Evolutionary conservation across 78 protist species (phyloP).

Genomic region (Guillardia theta): DNA sequence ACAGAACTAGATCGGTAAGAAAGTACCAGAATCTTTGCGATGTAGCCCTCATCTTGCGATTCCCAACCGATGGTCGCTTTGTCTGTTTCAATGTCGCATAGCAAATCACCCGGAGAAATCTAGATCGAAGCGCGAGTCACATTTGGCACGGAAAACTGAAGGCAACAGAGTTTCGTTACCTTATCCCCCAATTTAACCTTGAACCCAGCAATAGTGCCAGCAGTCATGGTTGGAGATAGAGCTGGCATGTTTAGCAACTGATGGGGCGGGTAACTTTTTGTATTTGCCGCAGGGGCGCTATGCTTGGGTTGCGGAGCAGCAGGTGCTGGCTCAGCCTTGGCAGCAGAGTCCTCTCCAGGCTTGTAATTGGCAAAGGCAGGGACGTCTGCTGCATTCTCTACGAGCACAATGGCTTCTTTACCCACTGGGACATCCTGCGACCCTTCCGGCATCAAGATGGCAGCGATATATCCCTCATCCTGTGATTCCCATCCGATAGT

Average conservation of each 20-base stretch:
- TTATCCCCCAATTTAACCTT: constrained; percentile 23
- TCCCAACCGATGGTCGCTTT: constrained; percentile 51
- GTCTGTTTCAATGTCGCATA: constrained; percentile 48
- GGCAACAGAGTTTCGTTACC: background rate
- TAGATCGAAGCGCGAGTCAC: too few species aligned
- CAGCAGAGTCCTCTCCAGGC: background rate
- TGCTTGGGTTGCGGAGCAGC: background rate
- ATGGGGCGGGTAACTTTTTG: background rate
- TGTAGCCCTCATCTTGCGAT: constrained; percentile 1
- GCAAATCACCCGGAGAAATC: constrained; percentile 9
- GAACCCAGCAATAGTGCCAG: constrained; percentile 19
- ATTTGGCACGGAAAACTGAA: too few species aligned
- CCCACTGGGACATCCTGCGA: background rate
- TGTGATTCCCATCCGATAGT: constrained; percentile 35
- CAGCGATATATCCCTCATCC: constrained; percentile 37
- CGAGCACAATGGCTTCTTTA: background rate
- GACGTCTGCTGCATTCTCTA: background rate
- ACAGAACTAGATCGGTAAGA: background rate
- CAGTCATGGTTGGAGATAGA: constrained; percentile 49
- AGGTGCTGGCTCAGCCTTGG: background rate
- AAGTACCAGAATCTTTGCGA: constrained; percentile 14
- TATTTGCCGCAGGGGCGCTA: background rate
- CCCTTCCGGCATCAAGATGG: constrained; percentile 23
- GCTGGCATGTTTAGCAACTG: background rate
- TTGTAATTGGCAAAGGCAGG: background rate